A percentile compares a stretch with the other conserved stretches of the same genome.
Evolutionary conservation across 2,329 filamentous ascomycete genomes (phyloP).

Genomic region (Fusarium metavorans): DNA sequence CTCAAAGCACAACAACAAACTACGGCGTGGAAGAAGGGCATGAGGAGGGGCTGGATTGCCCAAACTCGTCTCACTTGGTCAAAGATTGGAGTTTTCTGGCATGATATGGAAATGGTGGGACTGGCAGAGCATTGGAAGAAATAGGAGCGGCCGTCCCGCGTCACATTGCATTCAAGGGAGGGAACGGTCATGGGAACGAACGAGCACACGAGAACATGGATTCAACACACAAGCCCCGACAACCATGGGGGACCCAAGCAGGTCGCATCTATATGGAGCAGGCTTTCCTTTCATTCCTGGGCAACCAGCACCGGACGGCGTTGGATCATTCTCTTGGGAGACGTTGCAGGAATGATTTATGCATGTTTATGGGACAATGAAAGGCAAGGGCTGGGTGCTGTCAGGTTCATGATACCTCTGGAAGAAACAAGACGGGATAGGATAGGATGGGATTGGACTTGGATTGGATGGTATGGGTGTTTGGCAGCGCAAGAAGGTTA

Average conservation of each 20-base stretch:
- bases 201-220: constrained; percentile 40
- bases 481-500: not conserved
- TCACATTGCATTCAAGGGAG: constrained; percentile 38
- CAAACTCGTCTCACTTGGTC: constrained; percentile 16
- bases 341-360: constrained; percentile 8
- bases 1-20: not conserved
- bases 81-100: constrained; percentile 38
- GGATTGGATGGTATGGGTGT: constrained; percentile 4
- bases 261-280: constrained; percentile 26
- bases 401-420: not conserved
- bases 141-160: constrained; percentile 34
- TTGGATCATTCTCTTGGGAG: constrained; percentile 30
- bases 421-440: constrained; percentile 5
- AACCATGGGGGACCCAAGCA: constrained; percentile 29
- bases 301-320: constrained; percentile 29
- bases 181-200: constrained; percentile 37
- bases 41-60: constrained; percentile 8
- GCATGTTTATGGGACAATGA: constrained; percentile 11
- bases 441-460: constrained; percentile 17
- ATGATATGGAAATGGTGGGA: constrained; percentile 20
- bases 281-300: constrained; percentile 24
- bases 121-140: constrained; percentile 38
- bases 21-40: constrained; percentile 13
- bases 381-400: constrained; percentile 12
- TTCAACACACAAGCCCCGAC: constrained; percentile 40